Evolutionary conservation across 192 early-diverging fungal species (phyloP), one percentile per base, ranked within the genome.

Genomic region (Coemansia sp.): DNA sequence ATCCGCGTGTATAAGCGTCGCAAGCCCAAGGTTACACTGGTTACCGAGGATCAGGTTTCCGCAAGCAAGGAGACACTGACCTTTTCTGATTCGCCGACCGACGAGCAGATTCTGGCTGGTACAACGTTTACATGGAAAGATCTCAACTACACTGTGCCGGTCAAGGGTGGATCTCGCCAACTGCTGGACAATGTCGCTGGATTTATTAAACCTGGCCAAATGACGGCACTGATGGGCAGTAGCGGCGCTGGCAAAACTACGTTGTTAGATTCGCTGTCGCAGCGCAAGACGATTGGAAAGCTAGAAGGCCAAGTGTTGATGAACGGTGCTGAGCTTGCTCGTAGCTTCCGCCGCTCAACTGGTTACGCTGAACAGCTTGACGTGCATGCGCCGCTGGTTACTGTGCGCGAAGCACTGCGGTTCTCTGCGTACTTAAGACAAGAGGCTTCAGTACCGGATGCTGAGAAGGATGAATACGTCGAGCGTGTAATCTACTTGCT

Each of bases 311-410:
- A 71, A 18, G 83, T 92, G 54, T 85, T 86, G 58, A 83, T 92
- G 61, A 83, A 88, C 70, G 84, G 85, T 29, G 62, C 54, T 6
- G 50, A 55, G 43, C 71, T 67, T 54, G 57, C 76, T 9, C 27
- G 20, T 45, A 85, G 85, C 59, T 87, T 87, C 68, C 78, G 85
- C 67, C 83, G 87, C 32, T 81, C 83, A 7, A 85, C 86, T 22
- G 87, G 87, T 16, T 94, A 92, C 66, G 88, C 86, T 63, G 90
- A 92, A 59, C 90, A 94, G 68, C 84, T 88, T 68, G 90, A 89
- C 63, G 83, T 89, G 4, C 89, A 88, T 50, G 83, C 85, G 43
- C 86, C 86, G 18, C 65, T 88, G 32, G 72, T 76, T 39, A 95
- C 91, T 3, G 83, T 85, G 47, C 82, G 81, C 24, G 85, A 89